Base-by-base conservation (phyloP, 2,329 filamentous ascomycete species). In the Alternaria angustiovoidea region DNA sequence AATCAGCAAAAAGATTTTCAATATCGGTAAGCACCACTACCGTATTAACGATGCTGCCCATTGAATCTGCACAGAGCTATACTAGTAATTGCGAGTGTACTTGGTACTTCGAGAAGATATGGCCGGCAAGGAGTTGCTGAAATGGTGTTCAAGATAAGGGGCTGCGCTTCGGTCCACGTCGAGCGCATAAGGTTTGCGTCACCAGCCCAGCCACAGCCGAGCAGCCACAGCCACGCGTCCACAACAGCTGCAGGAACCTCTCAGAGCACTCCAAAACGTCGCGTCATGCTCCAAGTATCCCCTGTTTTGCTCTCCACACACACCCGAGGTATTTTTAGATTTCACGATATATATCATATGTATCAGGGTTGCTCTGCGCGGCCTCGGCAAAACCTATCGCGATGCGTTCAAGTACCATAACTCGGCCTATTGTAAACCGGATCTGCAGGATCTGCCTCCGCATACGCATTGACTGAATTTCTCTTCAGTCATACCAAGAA, bases 181-280 rank as follows among this genome's bases (percentile, higher is more conserved):
- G 26, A 36, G 26, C 16, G 44, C 57, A 51, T 49, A 30, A 59
- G 52, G 44, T 22, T 55, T 56, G 52, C 57, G 57, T 59, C 52
- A 59, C 39, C 57, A 34, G 49, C 32, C 30, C 52, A 59, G 57
- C 57, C 57, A 58, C 55, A 58, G n/a, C 18, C 38, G 41, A 54
- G 49, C 49, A 48, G 52, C 57, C 57, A 59, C 57, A 59, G 57
- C 57, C 57, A 56, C 57, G 57, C 57, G 57, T 59, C 57, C 51
- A 55, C 20, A 18, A 46, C 51, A 39, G 34, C 32, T 24, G 42
- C 38, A 41, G 34, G 18, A 39, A 28, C 24, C 42, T 55, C 47
- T n/a, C 12, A 55, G n/a, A 46, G 52, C 44, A 41, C 14, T 18
- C 38, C 48, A 34, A 24, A 32, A 20, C 39, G 20, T 42, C n/a